Conservation (phyloP, 768 basidiomycete genomes). For the Boletus coccyginus region DNA sequence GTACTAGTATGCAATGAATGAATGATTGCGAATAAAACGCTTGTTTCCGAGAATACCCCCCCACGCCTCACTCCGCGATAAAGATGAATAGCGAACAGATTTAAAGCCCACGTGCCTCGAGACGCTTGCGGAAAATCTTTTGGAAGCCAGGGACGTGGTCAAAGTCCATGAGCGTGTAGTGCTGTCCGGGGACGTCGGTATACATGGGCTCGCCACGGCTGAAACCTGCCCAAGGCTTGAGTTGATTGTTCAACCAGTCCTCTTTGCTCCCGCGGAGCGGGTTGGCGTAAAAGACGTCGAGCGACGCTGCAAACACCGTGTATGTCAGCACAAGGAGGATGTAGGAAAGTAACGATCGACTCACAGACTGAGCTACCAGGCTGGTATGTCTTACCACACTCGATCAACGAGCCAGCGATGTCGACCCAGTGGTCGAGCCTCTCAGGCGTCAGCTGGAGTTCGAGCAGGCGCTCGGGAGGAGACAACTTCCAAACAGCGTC, state of each 20-base stretch:
- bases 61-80: not conserved
- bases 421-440: conserved; percentile 29
- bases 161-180: conserved; percentile 33
- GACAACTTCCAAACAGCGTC: conserved; percentile 28
- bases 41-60: not conserved
- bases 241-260: conserved; percentile 29
- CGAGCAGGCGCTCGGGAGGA: conserved; percentile 27
- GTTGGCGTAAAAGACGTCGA: conserved; percentile 29
- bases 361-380: conserved; percentile 26
- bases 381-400: conserved; percentile 30
- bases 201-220: conserved; percentile 22
- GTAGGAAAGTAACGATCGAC: conserved; percentile 1
- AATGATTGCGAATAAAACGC: too few species aligned
- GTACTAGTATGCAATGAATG: too few species aligned
- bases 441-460: conserved; percentile 27
- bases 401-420: conserved; percentile 29
- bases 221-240: conserved; percentile 26
- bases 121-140: conserved; percentile 26
- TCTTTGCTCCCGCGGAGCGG: conserved; percentile 27
- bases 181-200: conserved; percentile 28
- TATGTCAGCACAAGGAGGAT: not conserved
- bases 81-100: not conserved
- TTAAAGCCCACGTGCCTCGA: conserved; percentile 27
- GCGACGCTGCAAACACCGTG: conserved; percentile 2
- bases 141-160: conserved; percentile 31